Evolutionary conservation across 2,329 filamentous ascomycete species (phyloP).

Genomic region (Verticillium klebahnii): DNA sequence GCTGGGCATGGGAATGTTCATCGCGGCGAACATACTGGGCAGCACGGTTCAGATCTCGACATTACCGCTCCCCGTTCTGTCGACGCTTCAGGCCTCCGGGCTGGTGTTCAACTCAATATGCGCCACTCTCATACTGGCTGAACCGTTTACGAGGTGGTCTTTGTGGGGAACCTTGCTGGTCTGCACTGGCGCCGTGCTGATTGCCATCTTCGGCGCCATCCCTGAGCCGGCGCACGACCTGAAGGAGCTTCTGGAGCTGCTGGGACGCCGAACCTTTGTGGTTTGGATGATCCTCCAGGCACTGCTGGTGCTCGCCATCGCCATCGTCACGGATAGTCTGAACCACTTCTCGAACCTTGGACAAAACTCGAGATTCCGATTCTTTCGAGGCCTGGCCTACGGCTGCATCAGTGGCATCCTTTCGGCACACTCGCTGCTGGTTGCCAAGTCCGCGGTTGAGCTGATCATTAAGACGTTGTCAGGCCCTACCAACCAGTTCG

Average conservation of each 20-base stretch:
- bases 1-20: slow-evolving; percentile 95
- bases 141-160: slow-evolving; percentile 94
- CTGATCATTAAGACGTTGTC: slow-evolving; percentile 81
- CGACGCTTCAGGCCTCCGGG: slow-evolving; percentile 90
- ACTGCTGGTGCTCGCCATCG: slow-evolving; percentile 65
- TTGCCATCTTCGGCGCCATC: slow-evolving; percentile 90
- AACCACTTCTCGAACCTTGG: slow-evolving; percentile 47
- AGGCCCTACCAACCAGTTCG: slow-evolving; percentile 87
- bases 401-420: slow-evolving; percentile 88
- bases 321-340: slow-evolving; percentile 56
- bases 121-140: slow-evolving; percentile 84
- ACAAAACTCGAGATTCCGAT: slow-evolving; percentile 62
- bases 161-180: slow-evolving; percentile 85
- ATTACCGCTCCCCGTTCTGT: slow-evolving; percentile 86
- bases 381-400: slow-evolving; percentile 80
- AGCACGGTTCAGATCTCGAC: slow-evolving; percentile 98
- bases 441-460: slow-evolving; percentile 96
- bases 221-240: slow-evolving; percentile 88
- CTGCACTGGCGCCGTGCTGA: slow-evolving; percentile 80
- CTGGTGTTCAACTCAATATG: slow-evolving; percentile 98
- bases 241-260: slow-evolving; percentile 70
- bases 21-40: slow-evolving; percentile 88
- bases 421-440: slow-evolving; percentile 85
- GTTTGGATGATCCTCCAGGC: slow-evolving; percentile 84
- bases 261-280: slow-evolving; percentile 72